Base-by-base conservation (phyloP, 2,329 filamentous ascomycete species). In the Grosmannia serpens region DNA sequence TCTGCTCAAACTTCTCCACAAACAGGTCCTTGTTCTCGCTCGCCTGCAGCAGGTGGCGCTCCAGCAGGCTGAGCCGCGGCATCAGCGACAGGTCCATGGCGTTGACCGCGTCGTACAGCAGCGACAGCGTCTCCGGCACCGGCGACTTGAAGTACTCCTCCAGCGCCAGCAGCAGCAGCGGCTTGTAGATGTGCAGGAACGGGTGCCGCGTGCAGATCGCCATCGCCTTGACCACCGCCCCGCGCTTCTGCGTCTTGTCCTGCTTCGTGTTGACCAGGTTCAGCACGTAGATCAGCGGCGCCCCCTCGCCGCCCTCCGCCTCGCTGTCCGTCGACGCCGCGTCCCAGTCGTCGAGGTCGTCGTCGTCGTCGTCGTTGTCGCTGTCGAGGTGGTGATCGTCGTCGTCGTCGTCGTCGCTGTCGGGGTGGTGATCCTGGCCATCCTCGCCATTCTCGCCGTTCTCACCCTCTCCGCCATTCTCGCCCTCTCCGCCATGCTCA, bases 161-260 rank as follows among this genome's bases (percentile, higher is more conserved):
- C 56, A 99, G 77, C 0, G 94, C 94, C 50, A 99, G 75, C 44
- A 99, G 77, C 56, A 99, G 78, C 46, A 99, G 79, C 31, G 94
- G 94, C 88, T 99, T 99, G 77, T 99, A 99, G 63, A 99, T 99
- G 73, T 99, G 94, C 64, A 99, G 75, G 72, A 99, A 99, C 3
- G 94, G 91, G 76, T 99, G 94, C 50, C 94, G 81, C 9, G 94
- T 99, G 76, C 94, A 99, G 65, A 99, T 96, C 33, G 94, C 94
- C 94, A 99, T 99, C 49, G 94, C 90, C 70, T 97, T 97, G 60
- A 97, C 92, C 55, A 96, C 81, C 24, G 94, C 94, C 60, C 94
- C 94, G 80, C 94, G 86, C 73, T 94, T 95, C 53, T 89, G 89
- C 24, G 87, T 87, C 68, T 89, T 92, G 75, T 99, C 94, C 70